Base-by-base conservation (phyloP, 345 rosid species). In the Camelina laxa region DNA sequence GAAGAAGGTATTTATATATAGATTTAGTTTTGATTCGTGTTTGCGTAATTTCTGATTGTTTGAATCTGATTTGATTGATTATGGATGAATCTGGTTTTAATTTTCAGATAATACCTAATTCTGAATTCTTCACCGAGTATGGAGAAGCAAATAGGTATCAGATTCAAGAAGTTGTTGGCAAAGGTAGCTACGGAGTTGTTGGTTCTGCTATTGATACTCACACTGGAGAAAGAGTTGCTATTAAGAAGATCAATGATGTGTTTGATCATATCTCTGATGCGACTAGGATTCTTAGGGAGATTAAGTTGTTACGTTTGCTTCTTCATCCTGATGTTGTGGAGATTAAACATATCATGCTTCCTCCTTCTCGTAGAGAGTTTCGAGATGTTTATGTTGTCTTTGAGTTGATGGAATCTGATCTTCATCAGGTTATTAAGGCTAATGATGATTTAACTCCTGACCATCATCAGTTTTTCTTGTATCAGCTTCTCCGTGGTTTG, bases 381-480 rank as follows among this genome's bases (percentile, higher is more conserved):
- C 81, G 73, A 73, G 98, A 93, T 84, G 89, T 93, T 53, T 93
- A 91, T 74, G 97, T 93, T 61, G 95, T 93, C 27, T 91, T 93
- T 51, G 98, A 93, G 84, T 78, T 93, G 81, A 91, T 93, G 98
- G 98, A 93, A 80, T 93, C 98, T 50, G 98, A 93, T 73, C 96
- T 93, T 77, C 98, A 93, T 70, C 97, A 91, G 80, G 98, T 91
- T 6, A 94, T 94, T 59, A 94, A 82, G 81, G 96, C 97, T 36
- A 94, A 94, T 76, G 93, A 91, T 82, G 96, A 88, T 80, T 85
- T 94, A 35, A 88, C 92, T 62, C 89, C 97, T 2, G 89, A 94
- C 72, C 98, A 94, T 80, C 82, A 89, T 84, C 97, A 87, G 70
- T 91, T 91, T 82, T 94, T 91, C 84, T 68, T 94, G 78, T 94